phyloP scores from a whole-genome alignment of 441 rosid genomes.

The Croton setiger region DNA sequence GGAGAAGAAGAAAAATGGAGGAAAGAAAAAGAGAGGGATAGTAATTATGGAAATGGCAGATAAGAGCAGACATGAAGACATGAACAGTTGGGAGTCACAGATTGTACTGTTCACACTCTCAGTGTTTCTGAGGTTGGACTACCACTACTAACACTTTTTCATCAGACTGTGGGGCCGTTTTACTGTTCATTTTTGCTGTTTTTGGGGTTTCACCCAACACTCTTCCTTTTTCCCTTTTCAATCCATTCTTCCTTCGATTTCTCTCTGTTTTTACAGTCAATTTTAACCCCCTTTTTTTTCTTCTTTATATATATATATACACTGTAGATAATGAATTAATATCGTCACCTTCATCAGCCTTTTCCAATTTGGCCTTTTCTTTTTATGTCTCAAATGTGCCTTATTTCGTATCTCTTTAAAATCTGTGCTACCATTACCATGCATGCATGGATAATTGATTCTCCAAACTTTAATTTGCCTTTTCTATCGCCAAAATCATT shows the following conservation, averaged over 20 bases:
- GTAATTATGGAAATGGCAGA: slow-evolving; percentile 22
- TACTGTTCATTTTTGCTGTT: slow-evolving; percentile 28
- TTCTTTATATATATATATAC: too few species aligned
- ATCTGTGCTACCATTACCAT: not conserved
- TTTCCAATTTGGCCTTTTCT: not conserved
- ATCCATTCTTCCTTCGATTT: too few species aligned
- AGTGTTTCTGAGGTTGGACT: slow-evolving; percentile 32
- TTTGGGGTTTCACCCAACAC: slow-evolving; percentile 48
- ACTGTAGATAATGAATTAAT: not conserved
- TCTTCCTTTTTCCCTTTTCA: slow-evolving; percentile 32
- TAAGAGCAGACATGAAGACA: slow-evolving; percentile 29
- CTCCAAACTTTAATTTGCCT: not conserved
- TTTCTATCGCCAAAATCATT: too few species aligned
- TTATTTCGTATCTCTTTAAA: not conserved
- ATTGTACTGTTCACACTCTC: slow-evolving; percentile 34
- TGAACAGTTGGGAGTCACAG: slow-evolving; percentile 37
- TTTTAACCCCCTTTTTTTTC: too few species aligned
- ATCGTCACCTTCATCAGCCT: slow-evolving; percentile 10
- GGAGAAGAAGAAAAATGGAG: too few species aligned
- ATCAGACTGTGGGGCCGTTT: slow-evolving; percentile 39
- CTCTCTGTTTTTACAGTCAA: not conserved
- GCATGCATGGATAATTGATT: not conserved
- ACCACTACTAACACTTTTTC: slow-evolving; percentile 39
- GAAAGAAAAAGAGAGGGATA: not conserved
- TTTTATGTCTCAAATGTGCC: not conserved